Conservation (phyloP, 257 asterid species). For the Mentha longifolia region DNA sequence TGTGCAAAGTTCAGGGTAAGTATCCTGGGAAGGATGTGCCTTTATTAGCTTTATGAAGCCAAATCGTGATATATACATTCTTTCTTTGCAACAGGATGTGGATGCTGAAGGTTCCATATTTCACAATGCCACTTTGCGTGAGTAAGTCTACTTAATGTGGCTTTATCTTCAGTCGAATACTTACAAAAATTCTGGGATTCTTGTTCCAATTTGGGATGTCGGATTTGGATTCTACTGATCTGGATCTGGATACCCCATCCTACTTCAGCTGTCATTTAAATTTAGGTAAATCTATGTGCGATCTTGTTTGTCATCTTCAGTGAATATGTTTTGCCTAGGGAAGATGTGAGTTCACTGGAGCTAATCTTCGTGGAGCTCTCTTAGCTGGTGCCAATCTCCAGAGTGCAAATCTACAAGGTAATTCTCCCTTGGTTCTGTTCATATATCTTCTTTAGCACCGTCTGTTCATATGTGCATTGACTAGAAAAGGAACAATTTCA, state of each 20-base stretch:
- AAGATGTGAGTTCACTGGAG: slow-evolving; percentile 97
- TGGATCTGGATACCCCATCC: not conserved
- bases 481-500: slow-evolving; percentile 11
- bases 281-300: slow-evolving; percentile 5
- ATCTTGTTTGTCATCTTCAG: slow-evolving; percentile 35
- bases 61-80: slow-evolving; percentile 9
- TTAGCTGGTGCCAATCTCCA: slow-evolving; percentile 94
- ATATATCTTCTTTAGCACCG: not conserved
- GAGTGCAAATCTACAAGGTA: slow-evolving; percentile 97
- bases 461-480: slow-evolving; percentile 9
- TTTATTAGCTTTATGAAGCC: slow-evolving; percentile 24
- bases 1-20: slow-evolving; percentile 85
- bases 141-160: slow-evolving; percentile 54
- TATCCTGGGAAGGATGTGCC: slow-evolving; percentile 28
- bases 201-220: slow-evolving; percentile 10
- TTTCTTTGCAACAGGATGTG: slow-evolving; percentile 67
- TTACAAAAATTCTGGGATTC: slow-evolving; percentile 6
- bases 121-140: slow-evolving; percentile 89
- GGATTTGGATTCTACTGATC: slow-evolving; percentile 13
- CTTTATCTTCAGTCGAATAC: slow-evolving; percentile 17
- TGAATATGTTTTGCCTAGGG: slow-evolving; percentile 51
- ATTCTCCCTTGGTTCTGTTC: slow-evolving; percentile 15
- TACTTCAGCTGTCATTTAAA: slow-evolving; percentile 17
- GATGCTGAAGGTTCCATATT: slow-evolving; percentile 94
- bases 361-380: slow-evolving; percentile 92